These are phyloP conservation scores for Claviceps pazoutovae DNA, from an alignment of 2,329 filamentous ascomycete species.

Conservation along the genomic window DNA sequence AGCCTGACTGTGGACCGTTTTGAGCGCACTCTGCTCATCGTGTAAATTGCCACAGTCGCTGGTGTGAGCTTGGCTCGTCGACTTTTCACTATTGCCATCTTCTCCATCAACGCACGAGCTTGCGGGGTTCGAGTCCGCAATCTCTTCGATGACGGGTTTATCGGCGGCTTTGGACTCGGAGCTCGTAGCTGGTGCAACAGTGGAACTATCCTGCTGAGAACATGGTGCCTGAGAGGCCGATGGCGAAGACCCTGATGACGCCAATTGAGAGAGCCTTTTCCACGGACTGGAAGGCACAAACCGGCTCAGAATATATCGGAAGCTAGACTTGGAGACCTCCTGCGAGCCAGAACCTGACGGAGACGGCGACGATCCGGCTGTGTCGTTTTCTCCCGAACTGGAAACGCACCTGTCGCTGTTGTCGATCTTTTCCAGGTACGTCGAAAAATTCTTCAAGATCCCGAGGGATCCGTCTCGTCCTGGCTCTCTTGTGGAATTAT, in stretches of 20 bases:
- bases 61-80: neutral
- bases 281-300: slow-evolving; percentile 14
- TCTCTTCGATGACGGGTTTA: neutral
- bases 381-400: neutral
- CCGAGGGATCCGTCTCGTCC: neutral
- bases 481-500: neutral
- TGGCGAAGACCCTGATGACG: slow-evolving; percentile 1
- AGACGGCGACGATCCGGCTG: neutral
- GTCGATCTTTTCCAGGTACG: neutral
- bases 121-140: neutral
- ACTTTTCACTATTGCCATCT: neutral
- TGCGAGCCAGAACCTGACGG: neutral
- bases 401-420: neutral
- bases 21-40: neutral
- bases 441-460: neutral
- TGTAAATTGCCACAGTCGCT: neutral
- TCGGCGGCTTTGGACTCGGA: neutral
- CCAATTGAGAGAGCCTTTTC: slow-evolving; percentile 10
- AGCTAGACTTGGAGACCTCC: slow-evolving; percentile 8
- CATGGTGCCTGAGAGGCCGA: neutral
- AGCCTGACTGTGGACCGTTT: neutral
- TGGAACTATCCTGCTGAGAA: neutral
- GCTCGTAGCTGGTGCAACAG: neutral
- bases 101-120: neutral
- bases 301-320: slow-evolving; percentile 12